Percentiles rank a stretch among this genome's conserved stretches.
phyloP scores from a whole-genome alignment of 1,284 basidiomycete species.

The Cryptococcus amylolentus region DNA sequence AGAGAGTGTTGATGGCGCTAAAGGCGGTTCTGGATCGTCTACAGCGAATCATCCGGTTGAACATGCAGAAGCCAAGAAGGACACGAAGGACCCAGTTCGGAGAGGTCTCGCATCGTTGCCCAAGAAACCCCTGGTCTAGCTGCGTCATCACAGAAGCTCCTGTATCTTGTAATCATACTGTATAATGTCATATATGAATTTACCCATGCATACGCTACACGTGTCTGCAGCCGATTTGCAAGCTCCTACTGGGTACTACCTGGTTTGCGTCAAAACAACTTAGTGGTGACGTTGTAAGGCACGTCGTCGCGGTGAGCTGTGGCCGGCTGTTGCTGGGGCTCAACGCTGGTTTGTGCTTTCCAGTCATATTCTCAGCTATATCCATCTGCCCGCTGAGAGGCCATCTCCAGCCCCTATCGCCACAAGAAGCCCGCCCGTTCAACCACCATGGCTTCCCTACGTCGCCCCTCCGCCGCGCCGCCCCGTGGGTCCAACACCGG shows the following conservation, averaged over 20 bases:
- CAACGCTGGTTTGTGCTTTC: no score
- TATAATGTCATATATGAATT: no score
- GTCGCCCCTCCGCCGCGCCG: slow-evolving; percentile 24
- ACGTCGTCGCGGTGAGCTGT: not conserved
- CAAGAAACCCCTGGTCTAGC: slow-evolving; percentile 32
- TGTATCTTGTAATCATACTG: not conserved
- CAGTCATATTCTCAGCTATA: no score
- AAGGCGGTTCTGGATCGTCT: not conserved
- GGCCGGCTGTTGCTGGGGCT: not conserved
- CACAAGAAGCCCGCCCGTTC: not conserved
- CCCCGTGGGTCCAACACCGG: slow-evolving; percentile 4
- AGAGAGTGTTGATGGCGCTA: not conserved
- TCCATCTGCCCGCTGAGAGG: no score
- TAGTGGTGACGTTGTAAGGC: no score
- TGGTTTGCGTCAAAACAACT: no score
- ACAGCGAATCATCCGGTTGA: not conserved
- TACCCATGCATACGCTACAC: no score
- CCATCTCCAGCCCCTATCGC: no score
- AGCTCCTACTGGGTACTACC: no score
- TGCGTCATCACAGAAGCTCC: not conserved
- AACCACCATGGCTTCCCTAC: slow-evolving; percentile 35
- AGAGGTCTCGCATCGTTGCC: slow-evolving; percentile 37
- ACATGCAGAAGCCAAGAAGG: not conserved
- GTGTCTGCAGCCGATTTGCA: no score
- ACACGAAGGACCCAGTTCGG: slow-evolving; percentile 15